Conservation (phyloP, 2,329 filamentous ascomycete species). For the Sporothrix mexicana region DNA sequence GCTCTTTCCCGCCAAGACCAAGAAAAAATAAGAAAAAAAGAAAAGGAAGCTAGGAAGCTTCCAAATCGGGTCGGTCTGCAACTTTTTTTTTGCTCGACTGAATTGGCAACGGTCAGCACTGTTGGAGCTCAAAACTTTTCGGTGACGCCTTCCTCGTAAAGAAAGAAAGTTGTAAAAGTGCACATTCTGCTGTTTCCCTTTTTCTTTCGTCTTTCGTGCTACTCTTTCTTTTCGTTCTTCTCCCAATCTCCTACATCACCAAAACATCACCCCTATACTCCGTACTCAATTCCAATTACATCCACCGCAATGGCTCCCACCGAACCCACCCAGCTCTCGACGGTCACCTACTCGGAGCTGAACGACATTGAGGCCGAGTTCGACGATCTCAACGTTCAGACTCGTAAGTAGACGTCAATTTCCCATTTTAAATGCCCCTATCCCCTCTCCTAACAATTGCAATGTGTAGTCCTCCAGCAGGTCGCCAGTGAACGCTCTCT, state of each 20-base stretch:
- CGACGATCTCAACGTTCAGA: constrained; percentile 79
- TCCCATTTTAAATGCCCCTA: background rate
- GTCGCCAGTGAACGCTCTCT: constrained; percentile 70
- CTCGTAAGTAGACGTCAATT: constrained; percentile 64
- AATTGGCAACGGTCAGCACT: constrained; percentile 10
- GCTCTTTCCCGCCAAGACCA: constrained; percentile 25
- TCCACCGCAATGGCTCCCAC: constrained; percentile 38
- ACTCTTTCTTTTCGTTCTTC: background rate
- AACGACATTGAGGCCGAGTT: constrained; percentile 82
- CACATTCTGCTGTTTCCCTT: no score
- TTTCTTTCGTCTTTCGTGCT: background rate
- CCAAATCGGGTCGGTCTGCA: constrained; percentile 18
- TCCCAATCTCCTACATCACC: background rate
- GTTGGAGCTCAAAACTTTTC: background rate
- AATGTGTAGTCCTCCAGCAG: constrained; percentile 54
- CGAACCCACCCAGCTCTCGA: constrained; percentile 43
- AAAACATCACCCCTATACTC: background rate
- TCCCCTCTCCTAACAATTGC: background rate
- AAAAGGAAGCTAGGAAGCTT: constrained; percentile 11
- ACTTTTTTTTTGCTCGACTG: constrained; percentile 25
- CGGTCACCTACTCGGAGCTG: constrained; percentile 75
- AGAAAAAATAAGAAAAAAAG: constrained; percentile 23
- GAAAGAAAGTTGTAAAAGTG: no score
- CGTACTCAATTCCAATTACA: background rate
- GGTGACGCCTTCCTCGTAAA: no score